phyloP scores from a whole-genome alignment of 257 asterid species.

The Ilex aquifolium region DNA sequence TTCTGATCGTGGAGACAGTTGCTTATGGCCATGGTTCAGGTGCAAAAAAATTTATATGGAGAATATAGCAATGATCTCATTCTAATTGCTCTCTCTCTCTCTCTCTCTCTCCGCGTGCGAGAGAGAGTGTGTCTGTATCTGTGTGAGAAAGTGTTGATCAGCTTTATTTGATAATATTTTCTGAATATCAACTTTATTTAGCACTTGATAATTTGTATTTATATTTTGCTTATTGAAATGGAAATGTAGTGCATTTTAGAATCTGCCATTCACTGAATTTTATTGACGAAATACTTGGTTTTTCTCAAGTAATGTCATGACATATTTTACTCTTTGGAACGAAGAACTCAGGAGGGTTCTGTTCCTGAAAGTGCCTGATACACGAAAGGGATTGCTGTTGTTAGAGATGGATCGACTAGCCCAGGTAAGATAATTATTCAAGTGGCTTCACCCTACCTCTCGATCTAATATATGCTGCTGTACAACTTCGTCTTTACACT shows the following conservation, averaged over 20 bases:
- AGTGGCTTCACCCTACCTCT: not conserved
- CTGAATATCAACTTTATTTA: not conserved
- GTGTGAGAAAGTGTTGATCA: too few species aligned
- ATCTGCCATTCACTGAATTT: not conserved
- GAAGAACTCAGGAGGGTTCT: constrained; percentile 83
- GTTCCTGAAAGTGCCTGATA: constrained; percentile 81
- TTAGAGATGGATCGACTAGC: constrained; percentile 84
- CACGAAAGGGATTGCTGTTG: constrained; percentile 64
- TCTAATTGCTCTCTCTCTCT: too few species aligned
- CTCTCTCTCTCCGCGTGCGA: too few species aligned
- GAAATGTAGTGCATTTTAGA: not conserved
- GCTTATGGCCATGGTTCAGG: too few species aligned
- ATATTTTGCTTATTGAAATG: constrained; percentile 3
- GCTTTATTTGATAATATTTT: too few species aligned
- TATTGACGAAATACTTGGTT: constrained; percentile 12
- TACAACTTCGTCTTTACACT: too few species aligned
- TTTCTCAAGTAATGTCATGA: constrained; percentile 26
- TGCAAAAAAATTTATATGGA: too few species aligned
- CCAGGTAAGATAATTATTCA: constrained; percentile 41
- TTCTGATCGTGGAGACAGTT: too few species aligned
- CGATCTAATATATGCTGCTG: not conserved
- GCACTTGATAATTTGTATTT: constrained; percentile 7
- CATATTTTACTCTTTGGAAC: constrained; percentile 13
- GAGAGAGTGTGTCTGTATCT: too few species aligned
- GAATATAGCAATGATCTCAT: too few species aligned